A percentile compares a stretch with the other conserved stretches of the same genome.
These are phyloP conservation scores for Pichia sp. DNA, from an alignment of 1,139 yeast species.

Conservation along the genomic window DNA sequence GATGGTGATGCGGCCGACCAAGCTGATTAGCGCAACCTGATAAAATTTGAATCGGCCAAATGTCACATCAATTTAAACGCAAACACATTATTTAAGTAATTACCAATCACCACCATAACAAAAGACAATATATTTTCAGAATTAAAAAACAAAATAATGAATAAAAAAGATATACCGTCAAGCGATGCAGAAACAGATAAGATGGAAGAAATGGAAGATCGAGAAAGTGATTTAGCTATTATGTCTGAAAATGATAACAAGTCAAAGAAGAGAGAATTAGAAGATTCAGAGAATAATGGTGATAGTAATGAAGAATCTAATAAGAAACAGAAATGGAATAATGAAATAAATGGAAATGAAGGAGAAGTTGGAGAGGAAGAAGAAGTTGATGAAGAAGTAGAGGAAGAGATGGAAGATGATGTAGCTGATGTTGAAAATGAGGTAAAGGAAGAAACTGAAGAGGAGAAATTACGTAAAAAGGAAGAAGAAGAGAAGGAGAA, in stretches of 20 bases:
- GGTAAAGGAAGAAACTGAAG: conserved; percentile 12
- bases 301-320: conserved; percentile 3
- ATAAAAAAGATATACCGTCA: conserved; percentile 26
- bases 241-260: conserved; percentile 12
- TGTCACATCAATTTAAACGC: not conserved
- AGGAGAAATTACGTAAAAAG: conserved; percentile 11
- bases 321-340: conserved; percentile 11
- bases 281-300: not conserved
- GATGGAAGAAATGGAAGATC: conserved; percentile 44
- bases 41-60: not conserved
- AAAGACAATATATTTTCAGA: not conserved
- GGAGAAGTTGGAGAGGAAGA: conserved; percentile 11
- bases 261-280: conserved; percentile 4
- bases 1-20: too few relatives aligned
- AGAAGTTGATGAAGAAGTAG: conserved; percentile 20
- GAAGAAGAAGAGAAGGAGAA: conserved; percentile 32
- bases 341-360: conserved; percentile 5
- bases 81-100: not conserved
- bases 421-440: conserved; percentile 19
- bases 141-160: not conserved
- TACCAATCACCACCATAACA: not conserved
- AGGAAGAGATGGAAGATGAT: conserved; percentile 19
- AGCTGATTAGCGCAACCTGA: not conserved
- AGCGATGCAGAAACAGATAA: conserved; percentile 79
- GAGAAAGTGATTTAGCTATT: conserved; percentile 34